Evolutionary conservation across 345 rosid genomes (phyloP).

Genomic region (Sonneratia caseolaris): DNA sequence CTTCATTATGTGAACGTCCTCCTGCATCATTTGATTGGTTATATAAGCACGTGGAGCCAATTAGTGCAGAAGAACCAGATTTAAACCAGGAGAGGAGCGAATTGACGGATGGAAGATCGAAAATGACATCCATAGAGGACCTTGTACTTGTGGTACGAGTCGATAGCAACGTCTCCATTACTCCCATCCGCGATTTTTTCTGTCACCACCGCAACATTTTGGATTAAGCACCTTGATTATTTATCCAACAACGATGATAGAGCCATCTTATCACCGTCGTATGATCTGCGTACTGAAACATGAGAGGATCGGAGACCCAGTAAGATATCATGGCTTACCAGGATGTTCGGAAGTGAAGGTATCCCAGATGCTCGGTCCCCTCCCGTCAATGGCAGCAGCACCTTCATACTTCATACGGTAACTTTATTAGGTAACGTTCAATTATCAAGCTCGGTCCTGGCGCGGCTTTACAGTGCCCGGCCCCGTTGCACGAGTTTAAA

Average conservation of each 20-base stretch:
- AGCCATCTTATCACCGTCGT: too few species aligned
- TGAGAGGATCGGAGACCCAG: too few species aligned
- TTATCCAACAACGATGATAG: too few species aligned
- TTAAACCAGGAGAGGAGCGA: too few species aligned
- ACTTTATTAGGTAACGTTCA: background rate
- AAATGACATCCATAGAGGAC: constrained; percentile 9
- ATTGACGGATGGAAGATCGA: too few species aligned
- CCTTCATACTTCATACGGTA: constrained; percentile 11
- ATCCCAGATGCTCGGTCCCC: constrained; percentile 13
- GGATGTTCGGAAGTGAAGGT: constrained; percentile 8
- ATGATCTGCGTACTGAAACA: too few species aligned
- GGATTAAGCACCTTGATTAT: too few species aligned
- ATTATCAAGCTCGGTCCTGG: too few species aligned
- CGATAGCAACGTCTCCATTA: constrained; percentile 43
- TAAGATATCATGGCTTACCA: background rate
- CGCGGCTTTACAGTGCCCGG: too few species aligned
- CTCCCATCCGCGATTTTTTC: constrained; percentile 31
- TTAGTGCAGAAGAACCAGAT: too few species aligned
- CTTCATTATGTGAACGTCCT: constrained; percentile 30
- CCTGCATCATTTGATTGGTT: constrained; percentile 13
- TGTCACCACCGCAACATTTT: background rate
- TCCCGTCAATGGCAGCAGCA: constrained; percentile 6
- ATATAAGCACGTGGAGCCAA: too few species aligned
- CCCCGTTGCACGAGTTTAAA: too few species aligned
- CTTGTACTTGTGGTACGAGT: constrained; percentile 47